phyloP scores from a whole-genome alignment of 1,284 basidiomycete genomes.

The Cryptococcus neoformans region DNA sequence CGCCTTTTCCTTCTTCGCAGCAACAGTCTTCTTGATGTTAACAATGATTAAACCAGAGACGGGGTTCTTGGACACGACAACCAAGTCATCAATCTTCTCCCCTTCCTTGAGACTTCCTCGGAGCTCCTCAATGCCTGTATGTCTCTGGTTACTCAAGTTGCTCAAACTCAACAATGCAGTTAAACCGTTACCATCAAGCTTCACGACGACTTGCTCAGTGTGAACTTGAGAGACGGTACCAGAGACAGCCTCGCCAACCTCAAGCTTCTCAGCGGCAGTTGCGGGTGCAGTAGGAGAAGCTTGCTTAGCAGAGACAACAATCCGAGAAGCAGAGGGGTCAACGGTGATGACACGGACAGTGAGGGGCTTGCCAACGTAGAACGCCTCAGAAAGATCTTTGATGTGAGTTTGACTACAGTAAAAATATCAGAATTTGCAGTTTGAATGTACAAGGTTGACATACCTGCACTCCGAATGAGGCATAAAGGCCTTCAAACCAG shows the following conservation, averaged over 20 bases:
- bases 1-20: conserved; percentile 4
- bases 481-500: conserved; percentile 79
- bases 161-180: conserved; percentile 81
- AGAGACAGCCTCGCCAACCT: conserved; percentile 70
- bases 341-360: conserved; percentile 80
- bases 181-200: conserved; percentile 66
- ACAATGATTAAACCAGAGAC: conserved; percentile 87
- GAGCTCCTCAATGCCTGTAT: conserved; percentile 66
- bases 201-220: conserved; percentile 74
- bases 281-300: conserved; percentile 56
- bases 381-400: conserved; percentile 65
- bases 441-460: conserved; percentile 15
- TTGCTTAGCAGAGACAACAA: conserved; percentile 86
- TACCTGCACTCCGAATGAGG: conserved; percentile 78
- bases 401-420: conserved; percentile 59
- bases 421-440: neutral
- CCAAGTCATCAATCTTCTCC: conserved; percentile 70
- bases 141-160: conserved; percentile 80
- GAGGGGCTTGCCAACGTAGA: conserved; percentile 76
- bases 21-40: conserved; percentile 54
- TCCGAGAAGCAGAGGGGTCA: conserved; percentile 61
- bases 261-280: conserved; percentile 64
- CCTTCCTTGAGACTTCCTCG: conserved; percentile 65
- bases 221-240: conserved; percentile 75
- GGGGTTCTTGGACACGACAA: conserved; percentile 84